Evolutionary conservation across 495 filamentous ascomycete genomes (phyloP).

Genomic region (Bacidia gigantensis): DNA sequence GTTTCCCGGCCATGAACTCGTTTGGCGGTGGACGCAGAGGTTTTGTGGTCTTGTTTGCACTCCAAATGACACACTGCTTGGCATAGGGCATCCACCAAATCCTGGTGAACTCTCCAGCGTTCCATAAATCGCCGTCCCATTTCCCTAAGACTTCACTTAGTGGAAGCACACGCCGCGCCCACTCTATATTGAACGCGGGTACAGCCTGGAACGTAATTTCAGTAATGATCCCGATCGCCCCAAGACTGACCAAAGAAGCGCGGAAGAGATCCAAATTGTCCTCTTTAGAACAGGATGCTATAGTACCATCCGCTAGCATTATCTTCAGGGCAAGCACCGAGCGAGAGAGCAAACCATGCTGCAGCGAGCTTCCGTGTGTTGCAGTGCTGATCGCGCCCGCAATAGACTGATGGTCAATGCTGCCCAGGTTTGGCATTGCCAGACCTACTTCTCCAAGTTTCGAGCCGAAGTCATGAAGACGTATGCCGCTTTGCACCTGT

Average conservation of each 20-base stretch:
- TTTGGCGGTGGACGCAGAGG: constrained; percentile 32
- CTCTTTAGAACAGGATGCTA: constrained; percentile 54
- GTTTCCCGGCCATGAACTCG: constrained; percentile 63
- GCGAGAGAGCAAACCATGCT: constrained; percentile 72
- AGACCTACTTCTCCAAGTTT: constrained; percentile 59
- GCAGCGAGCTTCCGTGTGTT: constrained; percentile 79
- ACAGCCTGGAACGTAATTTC: constrained; percentile 76
- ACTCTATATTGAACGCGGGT: constrained; percentile 63
- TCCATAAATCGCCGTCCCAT: constrained; percentile 74
- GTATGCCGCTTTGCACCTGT: constrained; percentile 74
- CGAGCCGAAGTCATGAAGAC: constrained; percentile 53
- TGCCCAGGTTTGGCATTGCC: constrained; percentile 77
- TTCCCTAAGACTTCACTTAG: constrained; percentile 50
- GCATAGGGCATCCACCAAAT: constrained; percentile 98
- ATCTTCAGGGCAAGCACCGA: constrained; percentile 58
- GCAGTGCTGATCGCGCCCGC: constrained; percentile 86
- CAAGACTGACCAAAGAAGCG: constrained; percentile 74
- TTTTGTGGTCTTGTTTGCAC: constrained; percentile 57
- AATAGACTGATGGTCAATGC: constrained; percentile 87
- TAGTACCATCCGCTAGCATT: constrained; percentile 69
- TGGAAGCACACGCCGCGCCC: constrained; percentile 65
- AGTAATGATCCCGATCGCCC: constrained; percentile 78
- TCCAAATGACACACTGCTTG: constrained; percentile 74
- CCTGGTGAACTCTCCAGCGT: constrained; percentile 68
- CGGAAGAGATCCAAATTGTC: constrained; percentile 70